These are phyloP conservation scores for Ganoderma resinaceum DNA, from an alignment of 1,284 basidiomycete genomes.

Conservation along the genomic window DNA sequence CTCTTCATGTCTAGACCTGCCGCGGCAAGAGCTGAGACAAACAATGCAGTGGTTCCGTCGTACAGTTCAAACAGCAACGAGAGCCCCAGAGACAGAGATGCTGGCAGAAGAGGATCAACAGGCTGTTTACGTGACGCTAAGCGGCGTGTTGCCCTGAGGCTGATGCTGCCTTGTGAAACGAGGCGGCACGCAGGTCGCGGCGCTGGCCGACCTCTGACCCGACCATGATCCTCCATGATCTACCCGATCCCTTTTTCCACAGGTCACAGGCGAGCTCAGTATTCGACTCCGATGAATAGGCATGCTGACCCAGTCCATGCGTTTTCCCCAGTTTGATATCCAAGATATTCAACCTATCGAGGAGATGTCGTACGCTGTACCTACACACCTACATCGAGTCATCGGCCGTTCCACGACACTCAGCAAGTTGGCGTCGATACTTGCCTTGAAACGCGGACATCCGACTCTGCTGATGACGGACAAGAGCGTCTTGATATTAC, in stretches of 20 bases:
- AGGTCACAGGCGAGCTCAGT: not conserved
- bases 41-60: not conserved
- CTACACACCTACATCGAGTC: not conserved
- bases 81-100: not conserved
- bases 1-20: not conserved
- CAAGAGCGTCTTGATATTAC: not conserved
- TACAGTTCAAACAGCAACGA: not conserved
- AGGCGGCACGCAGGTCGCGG: not conserved
- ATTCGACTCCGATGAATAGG: not conserved
- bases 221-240: not conserved
- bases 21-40: not conserved
- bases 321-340: not conserved
- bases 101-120: not conserved
- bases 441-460: not conserved
- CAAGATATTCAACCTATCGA: not conserved
- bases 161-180: conserved; percentile 4
- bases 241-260: not conserved
- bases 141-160: conserved; percentile 2
- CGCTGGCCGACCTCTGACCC: not conserved
- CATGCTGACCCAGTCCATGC: not conserved
- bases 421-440: not conserved
- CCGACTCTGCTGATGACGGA: not conserved
- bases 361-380: not conserved
- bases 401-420: not conserved
- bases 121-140: conserved; percentile 5